Percentiles rank a stretch among this genome's conserved stretches.
Conservation (phyloP, 2,329 filamentous ascomycete genomes). For the Tolypocladium tundrense region DNA sequence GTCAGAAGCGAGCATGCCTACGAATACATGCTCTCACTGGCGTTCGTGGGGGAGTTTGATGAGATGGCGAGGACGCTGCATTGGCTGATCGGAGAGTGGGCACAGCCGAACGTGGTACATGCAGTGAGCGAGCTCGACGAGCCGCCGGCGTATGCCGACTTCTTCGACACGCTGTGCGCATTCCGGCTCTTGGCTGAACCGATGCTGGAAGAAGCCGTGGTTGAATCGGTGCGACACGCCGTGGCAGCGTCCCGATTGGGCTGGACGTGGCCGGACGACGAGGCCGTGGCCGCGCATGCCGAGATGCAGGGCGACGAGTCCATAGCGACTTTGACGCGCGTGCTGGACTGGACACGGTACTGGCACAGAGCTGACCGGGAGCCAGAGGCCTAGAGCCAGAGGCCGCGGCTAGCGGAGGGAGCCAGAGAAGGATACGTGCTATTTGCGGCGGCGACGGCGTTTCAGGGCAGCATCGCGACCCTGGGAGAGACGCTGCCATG, state of each 20-base stretch:
- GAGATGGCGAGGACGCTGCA: constrained; percentile 45
- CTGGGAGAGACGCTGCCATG: not conserved
- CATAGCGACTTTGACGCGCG: constrained; percentile 12
- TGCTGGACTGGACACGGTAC: constrained; percentile 10
- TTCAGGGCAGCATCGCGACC: not conserved
- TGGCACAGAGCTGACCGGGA: not conserved
- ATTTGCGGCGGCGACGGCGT: not conserved
- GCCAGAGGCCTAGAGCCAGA: not conserved
- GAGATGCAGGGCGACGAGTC: constrained; percentile 13
- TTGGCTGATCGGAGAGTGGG: constrained; percentile 47
- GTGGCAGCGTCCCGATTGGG: constrained; percentile 13
- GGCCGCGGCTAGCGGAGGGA: not conserved
- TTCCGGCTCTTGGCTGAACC: constrained; percentile 39
- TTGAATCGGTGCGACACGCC: constrained; percentile 18
- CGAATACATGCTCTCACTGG: constrained; percentile 53
- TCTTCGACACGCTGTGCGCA: constrained; percentile 29
- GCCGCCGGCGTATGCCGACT: constrained; percentile 20
- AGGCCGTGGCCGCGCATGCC: constrained; percentile 23
- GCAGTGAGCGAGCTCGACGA: constrained; percentile 25
- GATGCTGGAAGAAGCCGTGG: constrained; percentile 21
- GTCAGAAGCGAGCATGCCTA: constrained; percentile 32
- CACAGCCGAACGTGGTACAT: constrained; percentile 19
- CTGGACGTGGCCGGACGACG: constrained; percentile 29
- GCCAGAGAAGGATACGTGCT: not conserved
- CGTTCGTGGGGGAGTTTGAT: constrained; percentile 46